Percentiles rank a stretch among this genome's conserved stretches.
These are phyloP conservation scores for Trichoderma sp. DNA, from an alignment of 2,329 filamentous ascomycete genomes.

Conservation along the genomic window DNA sequence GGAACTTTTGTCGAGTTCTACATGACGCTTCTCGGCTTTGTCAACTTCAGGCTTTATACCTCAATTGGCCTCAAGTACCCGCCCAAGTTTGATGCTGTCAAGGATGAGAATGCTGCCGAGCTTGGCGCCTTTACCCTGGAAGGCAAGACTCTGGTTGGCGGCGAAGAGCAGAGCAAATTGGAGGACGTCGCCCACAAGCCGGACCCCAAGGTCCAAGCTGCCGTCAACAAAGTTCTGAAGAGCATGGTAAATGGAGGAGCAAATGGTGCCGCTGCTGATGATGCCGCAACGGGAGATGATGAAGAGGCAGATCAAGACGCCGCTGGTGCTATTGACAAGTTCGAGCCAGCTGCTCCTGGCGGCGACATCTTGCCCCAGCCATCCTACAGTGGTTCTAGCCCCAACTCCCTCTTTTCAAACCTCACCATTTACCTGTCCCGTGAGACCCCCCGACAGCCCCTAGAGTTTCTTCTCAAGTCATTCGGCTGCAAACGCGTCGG, in stretches of 20 bases:
- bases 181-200: constrained; percentile 47
- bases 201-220: constrained; percentile 61
- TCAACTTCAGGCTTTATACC: constrained; percentile 94
- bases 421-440: constrained; percentile 91
- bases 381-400: constrained; percentile 59
- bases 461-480: constrained; percentile 89
- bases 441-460: constrained; percentile 82
- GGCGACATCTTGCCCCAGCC: constrained; percentile 87
- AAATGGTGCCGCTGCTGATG: constrained; percentile 35
- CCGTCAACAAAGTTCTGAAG: constrained; percentile 66
- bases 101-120: constrained; percentile 87
- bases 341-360: constrained; percentile 77
- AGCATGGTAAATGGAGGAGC: constrained; percentile 32
- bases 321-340: constrained; percentile 77
- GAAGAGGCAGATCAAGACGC: constrained; percentile 48
- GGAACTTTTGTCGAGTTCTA: constrained; percentile 99
- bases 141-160: constrained; percentile 59
- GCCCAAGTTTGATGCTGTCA: constrained; percentile 82
- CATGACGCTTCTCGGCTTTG: constrained; percentile 89
- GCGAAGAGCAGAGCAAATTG: constrained; percentile 52
- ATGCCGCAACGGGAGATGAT: constrained; percentile 37
- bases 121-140: constrained; percentile 89
- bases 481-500: constrained; percentile 96
- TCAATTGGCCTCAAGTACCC: constrained; percentile 90
- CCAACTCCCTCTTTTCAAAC: constrained; percentile 75